phyloP scores from a whole-genome alignment of 208 protist species.

The Crithidia brevicula region DNA sequence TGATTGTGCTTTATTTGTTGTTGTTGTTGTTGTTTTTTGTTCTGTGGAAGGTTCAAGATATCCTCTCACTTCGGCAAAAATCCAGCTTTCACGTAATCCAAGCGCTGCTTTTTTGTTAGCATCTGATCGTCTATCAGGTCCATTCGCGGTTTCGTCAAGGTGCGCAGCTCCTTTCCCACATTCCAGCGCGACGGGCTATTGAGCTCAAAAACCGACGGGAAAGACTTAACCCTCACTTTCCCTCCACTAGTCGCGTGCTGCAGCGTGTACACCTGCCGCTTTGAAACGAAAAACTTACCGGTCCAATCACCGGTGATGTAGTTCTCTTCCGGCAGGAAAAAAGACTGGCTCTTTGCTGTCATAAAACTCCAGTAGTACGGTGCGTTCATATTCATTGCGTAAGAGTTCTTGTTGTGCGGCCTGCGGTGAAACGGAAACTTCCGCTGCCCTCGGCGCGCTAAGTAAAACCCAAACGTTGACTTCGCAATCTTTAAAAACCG shows the following conservation, averaged over 20 bases:
- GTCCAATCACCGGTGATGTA: conserved; percentile 94
- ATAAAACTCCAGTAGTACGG: conserved; percentile 91
- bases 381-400: conserved; percentile 85
- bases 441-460: conserved; percentile 78
- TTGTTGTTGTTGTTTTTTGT: conserved; percentile 5
- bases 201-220: conserved; percentile 88
- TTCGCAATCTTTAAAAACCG: conserved; percentile 91
- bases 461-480: conserved; percentile 89
- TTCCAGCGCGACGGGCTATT: conserved; percentile 89
- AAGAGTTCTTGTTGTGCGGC: conserved; percentile 86
- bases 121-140: conserved; percentile 93
- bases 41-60: conserved; percentile 5
- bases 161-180: conserved; percentile 90
- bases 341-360: conserved; percentile 80
- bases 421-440: conserved; percentile 84
- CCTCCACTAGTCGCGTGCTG: conserved; percentile 87
- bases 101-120: conserved; percentile 90
- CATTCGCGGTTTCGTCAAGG: conserved; percentile 86
- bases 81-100: conserved; percentile 89
- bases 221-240: conserved; percentile 86
- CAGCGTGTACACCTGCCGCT: conserved; percentile 90
- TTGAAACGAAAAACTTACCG: conserved; percentile 91
- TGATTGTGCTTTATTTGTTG: neutral
- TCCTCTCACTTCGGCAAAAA: conserved; percentile 78
- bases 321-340: conserved; percentile 89